Base-by-base conservation (phyloP, 257 asterid genomes). In the Rehmannia glutinosa region DNA sequence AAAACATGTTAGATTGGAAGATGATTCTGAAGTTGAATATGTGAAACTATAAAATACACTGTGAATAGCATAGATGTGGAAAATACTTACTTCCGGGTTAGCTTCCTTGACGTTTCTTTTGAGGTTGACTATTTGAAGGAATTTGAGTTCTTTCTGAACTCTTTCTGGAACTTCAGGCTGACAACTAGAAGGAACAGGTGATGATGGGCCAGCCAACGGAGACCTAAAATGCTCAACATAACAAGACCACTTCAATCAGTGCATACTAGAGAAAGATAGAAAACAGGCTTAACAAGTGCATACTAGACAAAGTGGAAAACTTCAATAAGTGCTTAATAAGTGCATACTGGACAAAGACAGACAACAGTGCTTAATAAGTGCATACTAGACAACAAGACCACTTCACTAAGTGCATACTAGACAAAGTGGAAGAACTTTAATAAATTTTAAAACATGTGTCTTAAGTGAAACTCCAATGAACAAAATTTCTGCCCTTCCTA, bases 1-100 rank as follows among this genome's bases (percentile, higher is more conserved):
- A 27, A 43, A 49, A 28, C 38, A 66, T 19, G 56, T 23, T 50
- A 23, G 36, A 45, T n/a, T 27, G 25, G 54, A 28, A 55, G 45
- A 54, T 19, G 46, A 58, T 45, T 64, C 59, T 51, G 19, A 63
- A 68, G 46, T 57, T 20, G n/a, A n/a, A n/a, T n/a, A n/a, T n/a
- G 35, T 20, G 50, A 77, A 62, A 71, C 33, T 64, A 64, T 9
- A 54, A 20, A 62, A 69, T 52, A 43, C 46, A 71, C 58, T 36
- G 54, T 43, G 28, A 17, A 69, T 32, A 35, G 62, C 33, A 35
- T 52, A 55, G 16, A 69, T 27, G 21, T 21, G 30, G 46, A 56
- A 27, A 50, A 47, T 36, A 61, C 91, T 72, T 64, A 94, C 99
- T 94, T 94, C 66, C 76, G 81, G 20, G 99, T 94, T 33, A 94